These are phyloP conservation scores for Gracilaria gracilis DNA, from an alignment of 23 red algal species.

Conservation along the genomic window DNA sequence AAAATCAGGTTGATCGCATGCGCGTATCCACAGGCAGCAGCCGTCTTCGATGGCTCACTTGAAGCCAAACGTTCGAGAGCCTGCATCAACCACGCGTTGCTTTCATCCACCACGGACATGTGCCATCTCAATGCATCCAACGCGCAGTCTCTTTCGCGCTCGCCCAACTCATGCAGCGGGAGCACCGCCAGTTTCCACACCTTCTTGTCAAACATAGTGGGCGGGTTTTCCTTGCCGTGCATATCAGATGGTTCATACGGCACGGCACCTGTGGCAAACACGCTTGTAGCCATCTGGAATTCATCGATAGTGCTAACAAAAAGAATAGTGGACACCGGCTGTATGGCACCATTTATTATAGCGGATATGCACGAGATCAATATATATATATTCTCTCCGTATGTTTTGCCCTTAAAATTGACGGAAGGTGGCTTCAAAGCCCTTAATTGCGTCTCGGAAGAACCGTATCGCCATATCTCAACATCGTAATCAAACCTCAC, in stretches of 20 bases:
- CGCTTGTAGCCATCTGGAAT: too few species aligned
- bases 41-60: neutral
- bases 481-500: too few species aligned
- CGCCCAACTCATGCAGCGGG: neutral
- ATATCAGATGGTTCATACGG: neutral
- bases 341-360: too few species aligned
- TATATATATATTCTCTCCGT: too few species aligned
- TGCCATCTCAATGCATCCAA: conserved; percentile 58
- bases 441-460: too few species aligned
- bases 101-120: conserved; percentile 32
- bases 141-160: neutral
- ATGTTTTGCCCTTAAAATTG: too few species aligned
- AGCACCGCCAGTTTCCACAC: conserved; percentile 48
- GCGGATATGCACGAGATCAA: too few species aligned
- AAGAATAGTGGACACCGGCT: too few species aligned
- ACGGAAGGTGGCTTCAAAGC: too few species aligned
- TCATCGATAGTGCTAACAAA: too few species aligned
- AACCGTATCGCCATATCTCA: too few species aligned
- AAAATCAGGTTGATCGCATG: neutral
- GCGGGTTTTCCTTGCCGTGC: neutral
- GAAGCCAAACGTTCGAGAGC: neutral
- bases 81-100: conserved; percentile 22
- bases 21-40: neutral
- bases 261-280: too few species aligned
- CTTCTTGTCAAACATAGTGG: conserved; percentile 16